These are phyloP conservation scores for Pestalotiopsis fici DNA, from an alignment of 2,329 filamentous ascomycete species.

Conservation along the genomic window DNA sequence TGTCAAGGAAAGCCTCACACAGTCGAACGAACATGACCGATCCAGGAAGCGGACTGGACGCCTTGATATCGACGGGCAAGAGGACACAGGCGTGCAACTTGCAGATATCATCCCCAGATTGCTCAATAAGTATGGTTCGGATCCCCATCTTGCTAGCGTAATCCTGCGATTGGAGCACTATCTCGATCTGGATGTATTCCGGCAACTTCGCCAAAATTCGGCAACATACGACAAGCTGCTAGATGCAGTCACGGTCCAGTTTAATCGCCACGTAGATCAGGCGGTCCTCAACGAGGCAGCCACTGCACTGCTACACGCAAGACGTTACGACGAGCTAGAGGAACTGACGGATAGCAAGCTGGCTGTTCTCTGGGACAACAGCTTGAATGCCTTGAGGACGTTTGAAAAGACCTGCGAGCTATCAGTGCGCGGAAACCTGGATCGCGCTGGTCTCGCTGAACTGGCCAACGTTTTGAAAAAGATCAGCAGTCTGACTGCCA, in stretches of 20 bases:
- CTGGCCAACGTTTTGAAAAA: conserved; percentile 76
- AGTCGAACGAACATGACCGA: conserved; percentile 66
- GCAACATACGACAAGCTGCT: conserved; percentile 78
- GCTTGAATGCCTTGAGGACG: conserved; percentile 70
- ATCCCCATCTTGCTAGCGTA: conserved; percentile 80
- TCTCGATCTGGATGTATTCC: conserved; percentile 84
- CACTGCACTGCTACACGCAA: conserved; percentile 79
- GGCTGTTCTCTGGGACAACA: conserved; percentile 82
- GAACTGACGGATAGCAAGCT: conserved; percentile 83
- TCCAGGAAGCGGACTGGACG: conserved; percentile 58
- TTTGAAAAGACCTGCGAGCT: conserved; percentile 73
- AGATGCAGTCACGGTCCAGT: conserved; percentile 92
- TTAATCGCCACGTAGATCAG: conserved; percentile 87
- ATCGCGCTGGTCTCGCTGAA: conserved; percentile 64
- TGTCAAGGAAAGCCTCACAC: conserved; percentile 72
- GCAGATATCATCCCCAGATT: conserved; percentile 80
- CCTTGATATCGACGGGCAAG: conserved; percentile 70
- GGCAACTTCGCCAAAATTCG: conserved; percentile 84
- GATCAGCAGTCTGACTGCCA: conserved; percentile 76
- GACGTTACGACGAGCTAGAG: conserved; percentile 83
- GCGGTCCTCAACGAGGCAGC: conserved; percentile 83
- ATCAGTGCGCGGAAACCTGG: conserved; percentile 69
- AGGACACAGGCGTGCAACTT: conserved; percentile 76
- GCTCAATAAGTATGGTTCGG: conserved; percentile 90
- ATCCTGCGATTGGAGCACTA: conserved; percentile 85